Conservation (phyloP, 1,284 basidiomycete genomes). For the Tilletia walkeri region DNA sequence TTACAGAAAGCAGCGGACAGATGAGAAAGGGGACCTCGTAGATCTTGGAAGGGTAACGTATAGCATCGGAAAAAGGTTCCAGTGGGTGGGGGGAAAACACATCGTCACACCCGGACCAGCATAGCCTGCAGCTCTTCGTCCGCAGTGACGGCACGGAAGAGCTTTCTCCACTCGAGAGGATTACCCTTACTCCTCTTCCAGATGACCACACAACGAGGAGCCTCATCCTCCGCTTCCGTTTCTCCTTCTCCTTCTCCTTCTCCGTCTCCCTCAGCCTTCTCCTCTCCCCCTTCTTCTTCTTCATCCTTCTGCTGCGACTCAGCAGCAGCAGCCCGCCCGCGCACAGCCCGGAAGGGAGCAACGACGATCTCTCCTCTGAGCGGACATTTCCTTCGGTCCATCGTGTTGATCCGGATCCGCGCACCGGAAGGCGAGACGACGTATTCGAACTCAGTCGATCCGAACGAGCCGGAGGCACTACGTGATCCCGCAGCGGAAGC, state of each 20-base stretch:
- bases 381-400: conserved; percentile 53
- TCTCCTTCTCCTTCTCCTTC: conserved; percentile 7
- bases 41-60: no score
- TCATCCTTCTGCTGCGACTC: neutral
- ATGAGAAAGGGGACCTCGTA: no score
- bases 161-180: conserved; percentile 56
- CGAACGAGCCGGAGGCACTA: neutral
- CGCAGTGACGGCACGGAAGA: conserved; percentile 37
- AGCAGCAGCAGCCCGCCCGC: neutral
- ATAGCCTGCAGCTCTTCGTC: conserved; percentile 14
- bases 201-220: conserved; percentile 40
- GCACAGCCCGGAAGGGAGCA: conserved; percentile 31
- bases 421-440: conserved; percentile 25
- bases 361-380: conserved; percentile 49
- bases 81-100: no score
- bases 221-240: conserved; percentile 14
- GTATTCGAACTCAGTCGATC: conserved; percentile 10
- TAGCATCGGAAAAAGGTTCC: no score
- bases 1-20: no score
- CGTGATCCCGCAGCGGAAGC: neutral
- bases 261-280: neutral
- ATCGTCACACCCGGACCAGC: neutral
- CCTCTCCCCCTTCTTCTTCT: neutral
- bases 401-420: conserved; percentile 43
- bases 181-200: conserved; percentile 55